These are phyloP conservation scores for Golubevia pallescens DNA, from an alignment of 1,284 basidiomycete genomes.

Conservation along the genomic window DNA sequence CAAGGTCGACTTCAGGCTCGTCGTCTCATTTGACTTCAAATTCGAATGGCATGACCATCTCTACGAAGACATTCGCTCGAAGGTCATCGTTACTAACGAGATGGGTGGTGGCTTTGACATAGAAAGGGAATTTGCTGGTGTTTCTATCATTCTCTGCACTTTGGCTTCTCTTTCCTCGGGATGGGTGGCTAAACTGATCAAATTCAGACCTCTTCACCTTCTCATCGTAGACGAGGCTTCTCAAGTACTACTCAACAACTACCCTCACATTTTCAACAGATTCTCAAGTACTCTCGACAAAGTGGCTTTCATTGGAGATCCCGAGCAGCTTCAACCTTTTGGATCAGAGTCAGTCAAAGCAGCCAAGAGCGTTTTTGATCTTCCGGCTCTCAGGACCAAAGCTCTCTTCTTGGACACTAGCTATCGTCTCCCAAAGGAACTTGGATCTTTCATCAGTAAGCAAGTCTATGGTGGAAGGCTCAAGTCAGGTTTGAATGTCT, in stretches of 20 bases:
- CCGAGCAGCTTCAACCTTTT: constrained; percentile 12
- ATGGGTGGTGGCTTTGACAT: not conserved
- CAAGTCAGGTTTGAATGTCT: not conserved
- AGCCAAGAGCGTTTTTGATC: constrained; percentile 7
- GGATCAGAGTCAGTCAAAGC: constrained; percentile 4
- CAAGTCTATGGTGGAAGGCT: constrained; percentile 6
- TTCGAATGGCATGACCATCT: constrained; percentile 14
- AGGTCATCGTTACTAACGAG: not conserved
- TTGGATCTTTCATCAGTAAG: constrained; percentile 7
- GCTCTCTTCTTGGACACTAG: constrained; percentile 6
- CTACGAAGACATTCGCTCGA: not conserved
- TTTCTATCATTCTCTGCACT: constrained; percentile 5
- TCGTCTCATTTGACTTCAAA: too few species aligned
- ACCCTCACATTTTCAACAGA: constrained; percentile 9
- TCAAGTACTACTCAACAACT: constrained; percentile 9
- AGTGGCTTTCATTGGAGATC: constrained; percentile 12
- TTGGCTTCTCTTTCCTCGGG: not conserved
- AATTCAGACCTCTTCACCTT: constrained; percentile 3
- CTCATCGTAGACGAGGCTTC: constrained; percentile 14
- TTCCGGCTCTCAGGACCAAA: not conserved
- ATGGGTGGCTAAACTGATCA: not conserved
- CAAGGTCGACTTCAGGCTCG: too few species aligned
- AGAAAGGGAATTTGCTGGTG: not conserved
- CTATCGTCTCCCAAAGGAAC: constrained; percentile 7
- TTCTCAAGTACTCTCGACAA: constrained; percentile 3